Percentiles rank a stretch among this genome's conserved stretches.
phyloP scores from a whole-genome alignment of 345 rosid genomes.

The Euphorbia tirucalli region DNA sequence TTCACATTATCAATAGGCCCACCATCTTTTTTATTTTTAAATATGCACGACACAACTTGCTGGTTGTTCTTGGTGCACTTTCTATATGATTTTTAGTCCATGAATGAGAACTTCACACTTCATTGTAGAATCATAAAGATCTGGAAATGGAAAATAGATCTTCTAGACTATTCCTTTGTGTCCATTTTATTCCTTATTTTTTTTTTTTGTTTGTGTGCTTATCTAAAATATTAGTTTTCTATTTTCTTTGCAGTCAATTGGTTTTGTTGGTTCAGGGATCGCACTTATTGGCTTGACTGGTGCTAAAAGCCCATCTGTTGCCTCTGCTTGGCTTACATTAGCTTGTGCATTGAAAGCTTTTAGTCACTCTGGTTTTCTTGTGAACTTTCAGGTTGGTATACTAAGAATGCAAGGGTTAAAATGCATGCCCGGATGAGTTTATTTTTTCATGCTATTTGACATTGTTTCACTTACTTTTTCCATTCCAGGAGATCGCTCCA shows the following conservation, averaged over 20 bases:
- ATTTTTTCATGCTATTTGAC: slow-evolving; percentile 19
- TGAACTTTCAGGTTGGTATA: slow-evolving; percentile 78
- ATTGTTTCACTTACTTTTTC: slow-evolving; percentile 18
- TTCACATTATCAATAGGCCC: background rate
- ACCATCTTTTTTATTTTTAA: background rate
- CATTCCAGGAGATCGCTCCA: slow-evolving; percentile 82
- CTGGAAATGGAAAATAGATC: background rate
- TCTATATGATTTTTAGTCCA: background rate
- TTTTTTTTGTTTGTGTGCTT: background rate
- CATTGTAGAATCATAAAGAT: background rate
- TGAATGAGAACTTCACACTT: background rate
- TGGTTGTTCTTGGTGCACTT: background rate
- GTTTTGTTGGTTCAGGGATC: slow-evolving; percentile 77
- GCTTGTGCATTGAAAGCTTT: slow-evolving; percentile 91
- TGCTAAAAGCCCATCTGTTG: slow-evolving; percentile 63
- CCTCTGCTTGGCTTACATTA: slow-evolving; percentile 93
- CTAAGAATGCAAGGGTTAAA: background rate
- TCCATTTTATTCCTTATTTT: background rate
- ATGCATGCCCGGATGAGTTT: background rate
- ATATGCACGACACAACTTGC: background rate
- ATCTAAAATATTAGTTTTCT: background rate
- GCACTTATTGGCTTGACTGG: slow-evolving; percentile 77
- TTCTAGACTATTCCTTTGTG: background rate
- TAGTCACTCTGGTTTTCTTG: slow-evolving; percentile 95
- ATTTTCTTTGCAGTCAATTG: slow-evolving; percentile 67